Conservation (phyloP, 129 eudicot species). For the Dittrichia graveolens region DNA sequence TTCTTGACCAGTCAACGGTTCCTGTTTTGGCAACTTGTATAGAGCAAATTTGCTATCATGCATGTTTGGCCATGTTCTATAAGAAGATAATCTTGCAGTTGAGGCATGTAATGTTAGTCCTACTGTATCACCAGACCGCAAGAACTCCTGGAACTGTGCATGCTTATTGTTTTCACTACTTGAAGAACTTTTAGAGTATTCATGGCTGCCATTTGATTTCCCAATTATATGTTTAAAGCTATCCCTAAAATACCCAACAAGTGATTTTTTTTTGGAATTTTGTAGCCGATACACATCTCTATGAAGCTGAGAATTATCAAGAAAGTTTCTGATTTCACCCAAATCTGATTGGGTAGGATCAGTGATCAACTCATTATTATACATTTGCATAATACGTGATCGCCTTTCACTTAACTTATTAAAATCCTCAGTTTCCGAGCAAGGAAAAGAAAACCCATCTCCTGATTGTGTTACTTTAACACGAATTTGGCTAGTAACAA, state of each 20-base stretch:
- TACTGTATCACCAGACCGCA: slow-evolving; percentile 67
- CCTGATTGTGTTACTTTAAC: slow-evolving; percentile 54
- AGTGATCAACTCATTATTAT: slow-evolving; percentile 38
- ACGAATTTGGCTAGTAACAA: slow-evolving; percentile 69
- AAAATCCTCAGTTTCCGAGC: slow-evolving; percentile 43
- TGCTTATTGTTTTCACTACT: slow-evolving; percentile 55
- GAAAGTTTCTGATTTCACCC: slow-evolving; percentile 57
- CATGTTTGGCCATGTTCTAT: slow-evolving; percentile 92
- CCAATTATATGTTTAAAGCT: slow-evolving; percentile 72
- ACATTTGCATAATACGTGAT: slow-evolving; percentile 55
- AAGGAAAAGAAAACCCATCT: slow-evolving; percentile 60
- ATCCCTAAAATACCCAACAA: slow-evolving; percentile 58
- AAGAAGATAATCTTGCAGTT: slow-evolving; percentile 67
- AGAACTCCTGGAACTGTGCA: slow-evolving; percentile 75
- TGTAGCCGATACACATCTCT: slow-evolving; percentile 40
- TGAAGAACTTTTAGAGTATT: slow-evolving; percentile 42
- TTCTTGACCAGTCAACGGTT: slow-evolving; percentile 52
- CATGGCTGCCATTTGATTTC: slow-evolving; percentile 55
- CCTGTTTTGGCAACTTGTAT: slow-evolving; percentile 72
- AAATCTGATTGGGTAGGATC: slow-evolving; percentile 60
- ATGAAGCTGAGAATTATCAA: slow-evolving; percentile 45
- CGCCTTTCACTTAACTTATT: slow-evolving; percentile 56
- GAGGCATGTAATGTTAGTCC: slow-evolving; percentile 78
- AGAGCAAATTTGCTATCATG: slow-evolving; percentile 75
- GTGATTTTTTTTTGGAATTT: slow-evolving; percentile 60